phyloP scores from a whole-genome alignment of 2,329 filamentous ascomycete species.

The Fusarium heterosporum region DNA sequence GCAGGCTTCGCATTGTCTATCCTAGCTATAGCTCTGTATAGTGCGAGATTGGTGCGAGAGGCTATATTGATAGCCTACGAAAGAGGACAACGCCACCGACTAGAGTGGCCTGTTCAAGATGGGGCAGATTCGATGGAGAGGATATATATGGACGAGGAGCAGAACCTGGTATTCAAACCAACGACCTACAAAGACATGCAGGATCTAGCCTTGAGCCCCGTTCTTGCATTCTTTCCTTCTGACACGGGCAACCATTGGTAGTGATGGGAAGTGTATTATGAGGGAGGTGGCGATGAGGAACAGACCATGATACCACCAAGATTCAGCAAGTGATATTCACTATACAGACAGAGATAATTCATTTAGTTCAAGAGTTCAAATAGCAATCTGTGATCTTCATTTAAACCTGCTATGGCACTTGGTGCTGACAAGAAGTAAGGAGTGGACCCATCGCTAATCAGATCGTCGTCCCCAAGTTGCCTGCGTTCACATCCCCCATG shows the following conservation, averaged over 20 bases:
- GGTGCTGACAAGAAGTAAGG: conserved; percentile 25
- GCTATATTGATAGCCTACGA: conserved; percentile 19
- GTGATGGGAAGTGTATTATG: not conserved
- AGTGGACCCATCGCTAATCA: conserved; percentile 42
- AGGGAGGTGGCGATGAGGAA: not conserved
- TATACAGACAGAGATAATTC: not conserved
- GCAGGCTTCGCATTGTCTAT: conserved; percentile 39
- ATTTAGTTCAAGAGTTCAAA: not conserved
- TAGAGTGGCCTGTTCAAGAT: not conserved
- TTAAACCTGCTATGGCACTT: conserved; percentile 11
- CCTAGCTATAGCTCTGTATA: conserved; percentile 36
- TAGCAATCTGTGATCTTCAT: conserved; percentile 20
- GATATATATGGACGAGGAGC: conserved; percentile 20
- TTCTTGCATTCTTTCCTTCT: conserved; percentile 50
- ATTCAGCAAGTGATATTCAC: not conserved
- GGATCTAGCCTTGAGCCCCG: conserved; percentile 46
- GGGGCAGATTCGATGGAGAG: conserved; percentile 6
- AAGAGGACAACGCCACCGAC: conserved; percentile 16
- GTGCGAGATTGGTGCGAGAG: conserved; percentile 27
- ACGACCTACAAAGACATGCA: conserved; percentile 1
- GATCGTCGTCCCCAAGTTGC: conserved; percentile 17
- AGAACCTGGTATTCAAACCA: not conserved
- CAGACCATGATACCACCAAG: not conserved
- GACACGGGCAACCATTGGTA: conserved; percentile 6
- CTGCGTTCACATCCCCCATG: conserved; percentile 14